Evolutionary conservation across 345 rosid genomes (phyloP), one percentile per base, ranked within the genome.

Genomic region (Gossypium ekmanianum): DNA sequence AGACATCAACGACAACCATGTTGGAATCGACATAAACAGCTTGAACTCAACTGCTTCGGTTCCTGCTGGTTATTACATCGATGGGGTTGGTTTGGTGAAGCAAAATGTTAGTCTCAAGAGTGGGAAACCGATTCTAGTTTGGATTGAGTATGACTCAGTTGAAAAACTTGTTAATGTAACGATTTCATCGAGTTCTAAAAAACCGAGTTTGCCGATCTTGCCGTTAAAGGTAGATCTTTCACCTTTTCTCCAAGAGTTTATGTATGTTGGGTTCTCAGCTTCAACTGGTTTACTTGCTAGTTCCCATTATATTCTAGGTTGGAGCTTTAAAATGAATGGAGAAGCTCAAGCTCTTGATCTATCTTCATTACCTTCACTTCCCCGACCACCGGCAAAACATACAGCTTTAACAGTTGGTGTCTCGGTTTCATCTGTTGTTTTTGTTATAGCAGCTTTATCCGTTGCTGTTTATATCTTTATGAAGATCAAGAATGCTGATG

Each of bases 251-350:
- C 66, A 61, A 3, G 66, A 61, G 66, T 29, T 61, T 14, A 61
- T 61, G 66, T 61, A 61, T 11, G 45, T 61, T 61, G 66, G 66
- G 29, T 61, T 61, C 66, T 61, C 66, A 2, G 66, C 66, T 14
- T 61, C 66, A 29, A 61, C 66, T 2, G 66, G 66, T 43, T 16
- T 61, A 61, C 66, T 61, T 61, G 10, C 66, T 7, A 61, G 66
- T 11, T 14, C 66, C 4, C 66, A 61, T 29, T 61, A 14, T 61
- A 61, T 61, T 34, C 34, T 61, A 29, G 66, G 66, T 0, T 61
- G 66, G 66, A 61, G 66, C 66, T 61, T 61, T 29, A 61, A 61
- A 61, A 29, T 61, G 45, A 61, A 29, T 29, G 66, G 66, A 61
- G 44, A 61, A 29, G 66, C 66, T 27, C 43, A 14, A 10, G 20